Evolutionary conservation across 208 protist species (phyloP), one percentile per base, ranked within the genome.

Genomic region (Endotrypanum monterogeii): DNA sequence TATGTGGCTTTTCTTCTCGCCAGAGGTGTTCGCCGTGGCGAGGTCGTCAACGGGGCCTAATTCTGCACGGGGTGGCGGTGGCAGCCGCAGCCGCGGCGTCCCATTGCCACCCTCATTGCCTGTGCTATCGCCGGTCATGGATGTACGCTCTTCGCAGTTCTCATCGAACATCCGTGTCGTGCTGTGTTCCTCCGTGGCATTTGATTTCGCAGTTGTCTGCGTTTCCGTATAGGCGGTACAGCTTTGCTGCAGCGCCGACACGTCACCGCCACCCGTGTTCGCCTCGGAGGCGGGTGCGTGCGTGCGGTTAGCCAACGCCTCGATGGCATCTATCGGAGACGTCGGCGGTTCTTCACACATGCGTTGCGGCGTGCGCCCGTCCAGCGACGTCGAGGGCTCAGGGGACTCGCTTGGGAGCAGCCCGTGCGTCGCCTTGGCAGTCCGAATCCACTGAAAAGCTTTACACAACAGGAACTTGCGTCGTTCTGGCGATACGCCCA

Each of bases 301-400:
- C 58, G 84, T 85, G 48, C 89, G 81, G 66, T 87, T 85, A 9
- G 83, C 78, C 14, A 86, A 54, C 25, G 72, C 63, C 56, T 69
- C 71, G 14, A 60, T 63, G n/a, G n/a, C n/a, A 7, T 87, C 50
- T 16, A 67, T 48, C 67, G 37, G 62, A 52, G 28, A 30, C 55
- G 56, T 55, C 12, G 30, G 56, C 14, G 61, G 23, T 55, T 28
- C 51, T 50, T 32, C 52, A 52, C 51, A 57, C 65, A 77, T 67
- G 11, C 66, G 75, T 51, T 72, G 71, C 35, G 71, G 70, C 23
- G 68, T 70, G 52, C 60, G 71, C 71, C 76, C 60, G 41, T 76
- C 66, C 57, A 46, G 54, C 30, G 41, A 6, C 56, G 32, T 28
- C 0, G 63, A 51, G 37, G 68, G 56, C 39, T 72, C 63, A 41